Base-by-base conservation (phyloP, 345 rosid species). In the Schrenkiella parvula region DNA sequence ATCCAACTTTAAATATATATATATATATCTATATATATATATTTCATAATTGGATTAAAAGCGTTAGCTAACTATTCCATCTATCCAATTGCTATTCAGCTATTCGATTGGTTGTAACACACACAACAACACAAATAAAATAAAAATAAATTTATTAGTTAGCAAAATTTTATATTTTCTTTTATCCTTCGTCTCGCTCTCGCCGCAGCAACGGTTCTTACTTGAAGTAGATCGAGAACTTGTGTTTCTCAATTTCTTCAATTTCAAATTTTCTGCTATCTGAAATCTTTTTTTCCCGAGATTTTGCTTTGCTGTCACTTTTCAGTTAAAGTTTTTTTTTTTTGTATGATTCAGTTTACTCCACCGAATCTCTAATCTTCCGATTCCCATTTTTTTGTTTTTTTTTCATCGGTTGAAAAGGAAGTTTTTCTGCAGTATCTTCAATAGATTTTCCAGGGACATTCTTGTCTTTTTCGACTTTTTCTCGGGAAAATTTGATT, bases 181-280 rank as follows among this genome's bases (percentile, higher is more conserved):
- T 37, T n/a, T 62, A 71, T 71, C 76, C 47, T 53, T 53, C 12
- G 1, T 35, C 64, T 50, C 11, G 4, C 32, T n/a, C n/a, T n/a
- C n/a, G n/a, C n/a, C n/a, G n/a, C n/a, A n/a, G 53, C 69, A 72
- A 72, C 70, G 70, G 76, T 72, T 72, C 76, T 63, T 63, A 72
- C 56, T 72, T 23, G 76, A 52, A 71, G 69, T 71, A 71, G 76
- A 72, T 72, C 76, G 56, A 72, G 19, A 63, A 62, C 35, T 42
- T 64, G 21, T 34, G 29, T 15, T 41, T 54, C 56, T 12, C 57
- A 64, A 32, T 42, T 41, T 52, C 23, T 62, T 62, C 60, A 34
- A 1, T 5, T 50, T 48, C 60, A 32, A 57, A n/a, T 38, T 26
- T 50, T 66, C 10, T 26, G 39, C 44, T 44, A 5, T 44, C 64